Conservation (phyloP, 306 rosid genomes). For the Sophora flavescens region DNA sequence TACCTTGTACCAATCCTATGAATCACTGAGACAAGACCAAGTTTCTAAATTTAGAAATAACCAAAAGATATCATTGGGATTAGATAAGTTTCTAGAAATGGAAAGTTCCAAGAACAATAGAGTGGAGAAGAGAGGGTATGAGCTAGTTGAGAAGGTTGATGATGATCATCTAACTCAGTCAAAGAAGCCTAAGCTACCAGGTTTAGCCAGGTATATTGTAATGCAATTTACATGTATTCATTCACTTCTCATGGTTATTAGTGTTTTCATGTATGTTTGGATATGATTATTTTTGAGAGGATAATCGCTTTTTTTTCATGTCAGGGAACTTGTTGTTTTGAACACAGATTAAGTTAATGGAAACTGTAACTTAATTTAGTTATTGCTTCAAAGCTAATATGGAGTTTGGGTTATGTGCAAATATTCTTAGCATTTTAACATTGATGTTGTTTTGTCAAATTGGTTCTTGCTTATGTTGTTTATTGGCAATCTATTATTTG, state of each 20-base stretch:
- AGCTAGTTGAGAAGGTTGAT: slow-evolving; percentile 49
- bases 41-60: slow-evolving; percentile 55
- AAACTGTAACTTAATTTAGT: neutral
- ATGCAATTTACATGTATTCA: neutral
- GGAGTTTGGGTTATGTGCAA: slow-evolving; percentile 8
- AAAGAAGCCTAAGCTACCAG: slow-evolving; percentile 72
- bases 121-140: slow-evolving; percentile 73
- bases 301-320: too few species aligned
- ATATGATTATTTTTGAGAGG: too few species aligned
- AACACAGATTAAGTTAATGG: too few species aligned
- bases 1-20: neutral
- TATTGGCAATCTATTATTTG: neutral
- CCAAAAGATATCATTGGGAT: slow-evolving; percentile 43
- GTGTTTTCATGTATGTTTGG: neutral
- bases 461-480: slow-evolving; percentile 18
- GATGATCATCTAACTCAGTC: slow-evolving; percentile 54
- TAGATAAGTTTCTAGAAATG: slow-evolving; percentile 69
- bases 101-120: slow-evolving; percentile 65
- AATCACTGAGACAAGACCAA: slow-evolving; percentile 47
- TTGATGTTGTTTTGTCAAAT: slow-evolving; percentile 10
- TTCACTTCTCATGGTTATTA: neutral
- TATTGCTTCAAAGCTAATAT: neutral
- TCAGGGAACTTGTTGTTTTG: too few species aligned
- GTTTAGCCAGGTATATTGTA: slow-evolving; percentile 79
- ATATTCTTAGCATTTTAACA: neutral